phyloP scores from a whole-genome alignment of 2,329 filamentous ascomycete species.

The Alternaria atra region DNA sequence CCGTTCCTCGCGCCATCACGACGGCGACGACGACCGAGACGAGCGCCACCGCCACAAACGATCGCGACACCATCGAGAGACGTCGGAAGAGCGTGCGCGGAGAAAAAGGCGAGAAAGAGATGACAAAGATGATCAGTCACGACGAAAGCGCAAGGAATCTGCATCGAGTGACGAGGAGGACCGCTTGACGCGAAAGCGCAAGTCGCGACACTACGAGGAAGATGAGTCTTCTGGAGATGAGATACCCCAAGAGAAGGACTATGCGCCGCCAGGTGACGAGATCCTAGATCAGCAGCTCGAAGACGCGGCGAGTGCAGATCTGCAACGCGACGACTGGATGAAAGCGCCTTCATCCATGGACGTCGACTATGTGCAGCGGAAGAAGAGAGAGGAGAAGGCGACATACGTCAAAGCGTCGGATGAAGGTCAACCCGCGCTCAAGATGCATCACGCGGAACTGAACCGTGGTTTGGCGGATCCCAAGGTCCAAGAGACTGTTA shows the following conservation, averaged over 20 bases:
- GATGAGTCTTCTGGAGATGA: conserved; percentile 43
- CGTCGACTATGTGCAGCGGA: conserved; percentile 80
- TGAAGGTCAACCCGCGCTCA: conserved; percentile 70
- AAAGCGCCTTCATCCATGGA: conserved; percentile 82
- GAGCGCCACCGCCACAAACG: conserved; percentile 69
- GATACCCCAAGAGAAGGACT: conserved; percentile 56
- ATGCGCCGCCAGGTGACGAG: conserved; percentile 54
- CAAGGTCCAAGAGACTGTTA: conserved; percentile 37
- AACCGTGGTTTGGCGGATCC: conserved; percentile 75
- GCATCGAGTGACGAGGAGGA: conserved; percentile 49
- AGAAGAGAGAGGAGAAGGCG: conserved; percentile 59
- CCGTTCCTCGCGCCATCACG: conserved; percentile 55
- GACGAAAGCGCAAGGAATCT: conserved; percentile 41
- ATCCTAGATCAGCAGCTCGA: conserved; percentile 55
- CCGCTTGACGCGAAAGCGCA: conserved; percentile 43
- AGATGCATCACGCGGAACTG: conserved; percentile 81
- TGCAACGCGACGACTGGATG: conserved; percentile 93
- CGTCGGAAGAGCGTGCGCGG: conserved; percentile 50
- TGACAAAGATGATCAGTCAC: conserved; percentile 46
- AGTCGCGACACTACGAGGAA: conserved; percentile 46
- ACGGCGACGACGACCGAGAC: conserved; percentile 56
- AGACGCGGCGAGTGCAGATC: conserved; percentile 46
- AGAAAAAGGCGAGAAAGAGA: conserved; percentile 57
- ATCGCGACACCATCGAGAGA: conserved; percentile 63
- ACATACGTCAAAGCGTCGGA: conserved; percentile 56